Evolutionary conservation across 192 early-diverging fungal genomes (phyloP), one percentile per base, ranked within the genome.

Genomic region (Coemansia sp.): DNA sequence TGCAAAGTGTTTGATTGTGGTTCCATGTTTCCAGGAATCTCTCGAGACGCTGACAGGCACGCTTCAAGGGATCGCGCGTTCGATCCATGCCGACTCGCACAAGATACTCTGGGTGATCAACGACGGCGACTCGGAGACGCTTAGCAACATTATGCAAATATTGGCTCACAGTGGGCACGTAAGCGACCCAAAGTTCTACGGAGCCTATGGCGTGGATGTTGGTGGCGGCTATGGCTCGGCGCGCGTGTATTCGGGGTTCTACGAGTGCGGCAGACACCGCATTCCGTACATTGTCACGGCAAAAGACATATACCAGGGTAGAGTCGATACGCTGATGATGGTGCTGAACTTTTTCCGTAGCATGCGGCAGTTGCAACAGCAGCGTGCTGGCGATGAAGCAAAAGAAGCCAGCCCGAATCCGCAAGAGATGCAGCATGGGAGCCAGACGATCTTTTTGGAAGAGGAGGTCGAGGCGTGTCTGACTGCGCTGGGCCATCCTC

Each of bases 231-330:
- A 71, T 52, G 72, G 75, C 44, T 64, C 73, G 18, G 78, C 78
- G 35, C 78, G 78, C 24, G 92, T 98, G 45, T 97, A 96, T 71
- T 93, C 93, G 36, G 97, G 97, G 41, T 84, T 94, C 38, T 96
- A 97, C 71, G 94, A 97, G 73, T 85, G 89, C 63, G 89, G 90
- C 24, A 92, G 95, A 6, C 94, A 93, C 62, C 86, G 87, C 26
- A 94, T 99, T 10, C 94, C 96, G 1, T 98, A 94, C 67, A 89
- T 98, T 60, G 93, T 99, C 11, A 88, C 95, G 7, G 96, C 90
- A 64, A 99, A 99, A 78, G 80, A 83, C 44, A 45, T 71, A 26
- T 66, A 66, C 59, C 75, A 77, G 65, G 80, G 80, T 14, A 51
- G 66, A 15, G 75, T 77, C 8, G 80, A 83, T 52, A 72, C 80